Evolutionary conservation across 2,329 filamentous ascomycete species (phyloP), one percentile per base, ranked within the genome.

Genomic region (Aureobasidium lini): DNA sequence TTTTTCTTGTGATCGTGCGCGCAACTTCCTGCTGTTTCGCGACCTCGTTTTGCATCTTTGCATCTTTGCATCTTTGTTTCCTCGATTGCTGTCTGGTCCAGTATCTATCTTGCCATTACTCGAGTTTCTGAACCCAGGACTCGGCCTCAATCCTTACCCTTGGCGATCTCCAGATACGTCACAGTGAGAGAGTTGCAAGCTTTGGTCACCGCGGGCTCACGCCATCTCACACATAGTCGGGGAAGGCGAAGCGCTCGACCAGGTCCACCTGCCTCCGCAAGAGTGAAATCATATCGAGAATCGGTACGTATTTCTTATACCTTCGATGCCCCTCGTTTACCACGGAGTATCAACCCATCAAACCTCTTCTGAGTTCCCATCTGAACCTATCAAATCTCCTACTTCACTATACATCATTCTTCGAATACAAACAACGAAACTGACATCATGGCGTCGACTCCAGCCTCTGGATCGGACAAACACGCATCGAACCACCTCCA

Each of bases 161-260:
- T 52, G 48, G 10, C 47, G 13, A 11, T 11, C 37, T 29, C 47
- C 39, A 39, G 34, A 54, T 46, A 46, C 52, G 52, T 57, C 52
- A 57, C 42, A 9, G 40, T 46, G 52, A 48, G 44, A 23, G 18
- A 54, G 28, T 40, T 18, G 48, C 7, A 37, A 43, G 50, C 28
- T 46, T 54, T 57, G 52, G 40, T 57, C 52, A 57, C 37, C 16
- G 28, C 18, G 50, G 52, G 52, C 52, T 57, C 52, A 57, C 52
- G 52, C 52, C 40, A 57, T 44, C 42, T 44, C 40, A 44, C 52
- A 43, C 37, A 28, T 46, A 28, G 39, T 32, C 31, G 15, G 40
- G 52, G 52, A 57, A 57, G 32, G 52, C 52, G 23, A 57, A 42
- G 42, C 52, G 32, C 31, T 57, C 34, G 50, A 54, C 50, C 50